Base-by-base conservation (phyloP, 2,329 filamentous ascomycete species). In the Trichoderma sp. region DNA sequence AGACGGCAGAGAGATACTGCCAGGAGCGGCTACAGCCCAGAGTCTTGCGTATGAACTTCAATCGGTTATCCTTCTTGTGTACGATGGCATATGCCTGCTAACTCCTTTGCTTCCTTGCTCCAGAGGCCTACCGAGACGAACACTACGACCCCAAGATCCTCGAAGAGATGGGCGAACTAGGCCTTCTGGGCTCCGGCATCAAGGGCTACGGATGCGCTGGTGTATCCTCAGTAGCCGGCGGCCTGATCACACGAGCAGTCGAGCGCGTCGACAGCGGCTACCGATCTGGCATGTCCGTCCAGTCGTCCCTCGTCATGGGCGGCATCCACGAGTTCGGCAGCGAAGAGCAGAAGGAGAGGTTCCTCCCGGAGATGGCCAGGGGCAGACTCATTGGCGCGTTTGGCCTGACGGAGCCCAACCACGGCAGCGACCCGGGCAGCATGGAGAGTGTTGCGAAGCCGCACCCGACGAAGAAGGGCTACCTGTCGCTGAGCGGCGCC, bases 261-360 rank as follows among this genome's bases (percentile, higher is more conserved):
- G 94, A 97, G 81, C 88, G 93, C 69, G 92, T 97, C 33, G 94
- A 97, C 78, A 96, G 92, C 71, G 94, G 94, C 60, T 97, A 97
- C 81, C 88, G 94, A 70, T 96, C 93, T 60, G 94, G 92, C 72
- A 96, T 97, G 91, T 96, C 93, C 7, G 94, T 97, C 24, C 94
- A 97, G 79, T 95, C 92, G 71, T 96, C 94, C 0, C 84, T 97
- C n/a, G 92, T 91, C 27, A 97, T 97, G 94, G 94, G 93, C 27
- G 93, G 92, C 31, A 97, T 97, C 75, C 85, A 94, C 78, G 92
- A 96, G 75, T 95, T 94, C 74, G 94, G 94, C 5, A 89, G 91
- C n/a, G 81, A 90, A 75, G 94, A 97, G 81, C 90, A 93, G 76
- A 97, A 97, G 81, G 90, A 97, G 72, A 91, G 87, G 73, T 94